Evolutionary conservation across 768 basidiomycete species (phyloP).

Genomic region (Tricholoma hemisulphureum): DNA sequence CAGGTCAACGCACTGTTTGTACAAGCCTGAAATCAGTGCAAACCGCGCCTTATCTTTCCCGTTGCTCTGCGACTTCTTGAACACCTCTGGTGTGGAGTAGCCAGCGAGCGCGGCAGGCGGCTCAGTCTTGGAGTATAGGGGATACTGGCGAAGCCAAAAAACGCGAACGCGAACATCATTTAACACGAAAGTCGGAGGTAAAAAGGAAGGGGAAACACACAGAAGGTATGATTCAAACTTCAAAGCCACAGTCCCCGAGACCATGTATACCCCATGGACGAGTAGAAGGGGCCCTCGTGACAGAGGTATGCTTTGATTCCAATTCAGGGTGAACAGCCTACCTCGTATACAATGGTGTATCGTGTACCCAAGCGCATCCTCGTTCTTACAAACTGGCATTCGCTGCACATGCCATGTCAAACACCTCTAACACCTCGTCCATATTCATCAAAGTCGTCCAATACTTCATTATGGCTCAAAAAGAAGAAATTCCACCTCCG

Average conservation of each 20-base stretch:
- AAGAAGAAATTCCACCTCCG: no score
- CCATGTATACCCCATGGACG: no score
- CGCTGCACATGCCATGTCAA: no score
- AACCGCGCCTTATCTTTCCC: slow-evolving; percentile 89
- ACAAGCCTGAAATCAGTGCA: slow-evolving; percentile 69
- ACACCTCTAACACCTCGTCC: no score
- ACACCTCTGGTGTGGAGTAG: slow-evolving; percentile 69
- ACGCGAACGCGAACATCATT: background rate
- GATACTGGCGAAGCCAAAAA: slow-evolving; percentile 70
- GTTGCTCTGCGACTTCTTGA: slow-evolving; percentile 89
- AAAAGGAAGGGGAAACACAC: slow-evolving; percentile 45
- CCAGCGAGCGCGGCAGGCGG: slow-evolving; percentile 69
- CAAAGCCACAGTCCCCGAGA: slow-evolving; percentile 76
- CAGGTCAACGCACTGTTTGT: slow-evolving; percentile 71
- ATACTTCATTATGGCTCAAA: no score
- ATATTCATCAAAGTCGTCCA: no score
- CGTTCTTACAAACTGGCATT: no score
- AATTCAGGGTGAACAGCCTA: no score
- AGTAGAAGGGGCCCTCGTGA: no score
- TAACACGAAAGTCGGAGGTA: background rate
- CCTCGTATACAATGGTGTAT: no score
- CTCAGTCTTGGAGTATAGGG: slow-evolving; percentile 71
- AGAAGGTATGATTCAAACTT: slow-evolving; percentile 86
- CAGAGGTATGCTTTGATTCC: no score
- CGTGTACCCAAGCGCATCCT: no score